Percentiles rank a stretch among this genome's conserved stretches.
Evolutionary conservation across 106 monocot genomes (phyloP).

Genomic region (Cymbidium sinense): DNA sequence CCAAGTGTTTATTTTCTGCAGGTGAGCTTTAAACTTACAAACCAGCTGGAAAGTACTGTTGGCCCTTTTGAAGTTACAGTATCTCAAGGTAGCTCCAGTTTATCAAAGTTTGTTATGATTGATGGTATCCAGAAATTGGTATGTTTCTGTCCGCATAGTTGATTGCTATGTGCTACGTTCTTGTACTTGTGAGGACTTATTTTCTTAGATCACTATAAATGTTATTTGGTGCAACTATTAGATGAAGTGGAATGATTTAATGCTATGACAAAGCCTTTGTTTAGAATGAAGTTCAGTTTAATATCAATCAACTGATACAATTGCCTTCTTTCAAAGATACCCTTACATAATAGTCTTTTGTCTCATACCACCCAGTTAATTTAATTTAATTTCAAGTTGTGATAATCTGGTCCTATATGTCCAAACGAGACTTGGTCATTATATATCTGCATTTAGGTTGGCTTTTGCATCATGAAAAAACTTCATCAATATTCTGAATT

Average conservation of each 20-base stretch:
- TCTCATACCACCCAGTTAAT: neutral
- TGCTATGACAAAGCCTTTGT: neutral
- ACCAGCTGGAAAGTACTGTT: conserved; percentile 57
- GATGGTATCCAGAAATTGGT: conserved; percentile 88
- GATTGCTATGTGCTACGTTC: neutral
- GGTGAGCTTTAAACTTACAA: conserved; percentile 60
- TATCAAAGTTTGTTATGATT: conserved; percentile 62
- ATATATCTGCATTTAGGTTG: neutral
- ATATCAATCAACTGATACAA: neutral
- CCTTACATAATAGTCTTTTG: neutral
- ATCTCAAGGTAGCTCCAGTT: conserved; percentile 41
- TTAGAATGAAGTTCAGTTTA: neutral
- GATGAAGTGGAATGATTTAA: neutral
- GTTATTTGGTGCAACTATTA: neutral
- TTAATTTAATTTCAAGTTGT: neutral
- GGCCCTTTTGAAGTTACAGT: conserved; percentile 84
- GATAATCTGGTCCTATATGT: neutral
- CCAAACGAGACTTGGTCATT: neutral
- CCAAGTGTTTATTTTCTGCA: conserved; percentile 16
- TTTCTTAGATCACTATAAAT: neutral
- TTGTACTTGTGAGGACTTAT: neutral
- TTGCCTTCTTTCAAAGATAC: neutral
- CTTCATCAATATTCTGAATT: neutral
- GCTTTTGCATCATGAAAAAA: neutral
- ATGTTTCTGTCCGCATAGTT: conserved; percentile 9